These are phyloP conservation scores for Agrocybe praecox DNA, from an alignment of 768 basidiomycete genomes.

Conservation along the genomic window DNA sequence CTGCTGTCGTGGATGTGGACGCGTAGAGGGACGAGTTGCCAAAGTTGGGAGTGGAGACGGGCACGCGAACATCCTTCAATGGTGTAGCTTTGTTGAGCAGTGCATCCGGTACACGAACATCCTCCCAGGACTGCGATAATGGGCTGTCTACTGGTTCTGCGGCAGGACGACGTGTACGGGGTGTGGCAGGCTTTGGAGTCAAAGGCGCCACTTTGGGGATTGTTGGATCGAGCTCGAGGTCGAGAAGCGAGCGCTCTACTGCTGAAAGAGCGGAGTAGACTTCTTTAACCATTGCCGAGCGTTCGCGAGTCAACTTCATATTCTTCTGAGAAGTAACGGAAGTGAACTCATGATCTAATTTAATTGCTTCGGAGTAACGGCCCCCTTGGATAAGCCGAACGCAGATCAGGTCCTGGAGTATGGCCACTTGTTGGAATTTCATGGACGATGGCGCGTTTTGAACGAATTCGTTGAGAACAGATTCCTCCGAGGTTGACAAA, in stretches of 20 bases:
- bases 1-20: conserved; percentile 17
- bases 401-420: conserved; percentile 78
- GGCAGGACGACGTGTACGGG: conserved; percentile 4
- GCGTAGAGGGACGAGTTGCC: conserved; percentile 26
- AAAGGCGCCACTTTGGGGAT: conserved; percentile 7
- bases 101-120: conserved; percentile 37
- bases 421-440: conserved; percentile 49
- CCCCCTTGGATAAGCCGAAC: conserved; percentile 77
- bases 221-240: conserved; percentile 31
- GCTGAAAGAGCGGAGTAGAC: conserved; percentile 64
- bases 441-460: conserved; percentile 53
- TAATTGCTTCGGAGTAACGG: conserved; percentile 71
- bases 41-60: conserved; percentile 35
- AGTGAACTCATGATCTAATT: conserved; percentile 68
- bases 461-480: conserved; percentile 57
- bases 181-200: conserved; percentile 12
- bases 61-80: conserved; percentile 24
- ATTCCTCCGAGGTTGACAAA: conserved; percentile 65
- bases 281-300: conserved; percentile 72
- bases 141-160: conserved; percentile 23
- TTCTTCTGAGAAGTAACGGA: conserved; percentile 41
- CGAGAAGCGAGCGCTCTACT: conserved; percentile 64
- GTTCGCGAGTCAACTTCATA: conserved; percentile 46
- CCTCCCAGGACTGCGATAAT: conserved; percentile 69
- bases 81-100: conserved; percentile 26